A percentile compares a stretch with the other conserved stretches of the same genome.
These are phyloP conservation scores for Austropuccinia psidii DNA, from an alignment of 1,284 basidiomycete genomes.

Conservation along the genomic window DNA sequence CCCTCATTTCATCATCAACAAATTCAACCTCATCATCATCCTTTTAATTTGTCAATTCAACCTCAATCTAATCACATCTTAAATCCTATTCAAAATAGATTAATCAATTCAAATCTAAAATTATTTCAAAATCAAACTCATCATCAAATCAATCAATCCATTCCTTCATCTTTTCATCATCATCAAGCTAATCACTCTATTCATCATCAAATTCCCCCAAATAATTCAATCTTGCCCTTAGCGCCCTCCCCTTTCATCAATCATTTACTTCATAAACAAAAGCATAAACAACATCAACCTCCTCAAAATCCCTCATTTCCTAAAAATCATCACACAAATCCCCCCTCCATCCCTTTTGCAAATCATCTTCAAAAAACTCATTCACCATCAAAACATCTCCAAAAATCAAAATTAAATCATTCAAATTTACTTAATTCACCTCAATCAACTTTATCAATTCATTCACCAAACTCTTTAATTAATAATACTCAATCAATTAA, in stretches of 20 bases:
- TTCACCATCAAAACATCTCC: background rate
- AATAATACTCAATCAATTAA: background rate
- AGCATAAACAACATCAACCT: background rate
- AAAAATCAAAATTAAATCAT: background rate
- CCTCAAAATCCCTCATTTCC: background rate
- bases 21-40: conserved; percentile 3
- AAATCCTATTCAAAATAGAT: too few relatives aligned
- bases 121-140: too few relatives aligned
- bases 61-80: background rate
- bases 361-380: background rate
- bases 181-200: background rate
- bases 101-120: too few relatives aligned
- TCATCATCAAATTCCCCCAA: too few relatives aligned
- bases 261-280: background rate
- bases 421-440: background rate
- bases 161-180: background rate
- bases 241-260: background rate
- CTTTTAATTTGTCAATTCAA: background rate
- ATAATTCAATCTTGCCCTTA: background rate
- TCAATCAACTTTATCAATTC: background rate
- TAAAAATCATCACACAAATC: background rate
- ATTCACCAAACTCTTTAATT: background rate
- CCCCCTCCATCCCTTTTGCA: too few relatives aligned
- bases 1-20: background rate
- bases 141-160: background rate